Conservation (phyloP, 495 filamentous ascomycete genomes). For the Hypomontagnella submonticulosa region DNA sequence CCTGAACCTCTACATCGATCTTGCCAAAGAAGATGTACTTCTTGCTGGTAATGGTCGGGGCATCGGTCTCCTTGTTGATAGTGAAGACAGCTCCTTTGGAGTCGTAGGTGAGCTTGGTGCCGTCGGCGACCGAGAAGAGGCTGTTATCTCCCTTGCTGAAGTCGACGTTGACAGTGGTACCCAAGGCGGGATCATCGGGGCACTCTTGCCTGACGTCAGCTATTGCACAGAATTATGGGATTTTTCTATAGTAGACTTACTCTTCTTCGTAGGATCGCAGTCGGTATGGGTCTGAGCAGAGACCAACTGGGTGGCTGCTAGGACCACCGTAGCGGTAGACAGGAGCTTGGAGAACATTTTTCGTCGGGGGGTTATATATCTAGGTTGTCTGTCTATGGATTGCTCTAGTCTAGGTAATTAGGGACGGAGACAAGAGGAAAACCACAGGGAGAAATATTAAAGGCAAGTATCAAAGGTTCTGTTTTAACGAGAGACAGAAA, state of each 20-base stretch:
- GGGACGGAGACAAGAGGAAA: conserved; percentile 10
- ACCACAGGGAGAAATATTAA: conserved; percentile 32
- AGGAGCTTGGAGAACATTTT: conserved; percentile 58
- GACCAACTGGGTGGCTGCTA: conserved; percentile 58
- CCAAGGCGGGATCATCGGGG: conserved; percentile 78
- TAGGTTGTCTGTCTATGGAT: conserved; percentile 1
- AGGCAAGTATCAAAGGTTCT: conserved; percentile 29
- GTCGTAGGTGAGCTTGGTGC: conserved; percentile 70
- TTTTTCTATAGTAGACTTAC: conserved; percentile 58
- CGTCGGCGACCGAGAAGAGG: conserved; percentile 74
- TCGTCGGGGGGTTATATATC: conserved; percentile 9
- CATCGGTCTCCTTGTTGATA: conserved; percentile 77
- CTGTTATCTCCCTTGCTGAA: conserved; percentile 76
- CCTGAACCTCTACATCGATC: conserved; percentile 73
- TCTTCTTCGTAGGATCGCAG: conserved; percentile 77
- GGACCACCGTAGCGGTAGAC: conserved; percentile 51
- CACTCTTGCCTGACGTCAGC: conserved; percentile 58
- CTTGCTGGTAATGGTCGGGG: conserved; percentile 75
- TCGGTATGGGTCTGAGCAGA: conserved; percentile 78
- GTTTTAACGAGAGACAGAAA: conserved; percentile 44
- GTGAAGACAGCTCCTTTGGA: conserved; percentile 78
- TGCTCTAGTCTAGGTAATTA: conserved; percentile 13
- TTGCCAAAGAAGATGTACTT: conserved; percentile 86
- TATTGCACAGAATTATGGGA: neutral
- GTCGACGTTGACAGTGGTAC: conserved; percentile 77